Conservation (phyloP, 345 rosid genomes). For the Salix viminalis region DNA sequence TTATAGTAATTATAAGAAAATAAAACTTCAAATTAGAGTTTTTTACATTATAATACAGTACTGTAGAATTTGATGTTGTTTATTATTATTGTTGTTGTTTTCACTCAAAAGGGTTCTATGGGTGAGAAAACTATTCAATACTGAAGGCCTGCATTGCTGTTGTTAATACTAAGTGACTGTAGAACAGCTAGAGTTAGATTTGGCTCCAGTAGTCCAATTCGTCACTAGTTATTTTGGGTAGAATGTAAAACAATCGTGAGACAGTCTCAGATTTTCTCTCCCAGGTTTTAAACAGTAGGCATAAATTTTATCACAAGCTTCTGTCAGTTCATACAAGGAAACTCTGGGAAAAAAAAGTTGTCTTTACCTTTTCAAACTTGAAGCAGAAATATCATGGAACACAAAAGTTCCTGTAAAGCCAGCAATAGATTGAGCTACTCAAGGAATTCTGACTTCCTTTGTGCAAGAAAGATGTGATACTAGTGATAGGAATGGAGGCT, state of each 20-base stretch:
- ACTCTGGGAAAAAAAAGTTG: background rate
- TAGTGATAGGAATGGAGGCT: background rate
- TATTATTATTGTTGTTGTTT: no score
- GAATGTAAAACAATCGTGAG: background rate
- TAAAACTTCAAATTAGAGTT: no score
- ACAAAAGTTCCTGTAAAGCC: background rate
- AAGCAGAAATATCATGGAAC: background rate
- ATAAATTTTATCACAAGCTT: background rate
- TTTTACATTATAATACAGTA: no score
- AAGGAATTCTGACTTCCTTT: background rate
- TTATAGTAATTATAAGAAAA: no score
- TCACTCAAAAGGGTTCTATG: no score
- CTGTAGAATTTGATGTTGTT: no score
- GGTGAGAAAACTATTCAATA: background rate
- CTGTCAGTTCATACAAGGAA: background rate
- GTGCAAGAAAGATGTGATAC: background rate
- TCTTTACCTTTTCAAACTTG: background rate
- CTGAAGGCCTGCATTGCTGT: background rate
- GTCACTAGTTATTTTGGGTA: background rate
- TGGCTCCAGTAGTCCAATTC: background rate
- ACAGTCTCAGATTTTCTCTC: background rate
- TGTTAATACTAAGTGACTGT: background rate
- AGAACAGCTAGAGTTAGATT: background rate
- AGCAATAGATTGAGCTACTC: background rate
- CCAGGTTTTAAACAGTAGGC: background rate